Evolutionary conservation across 2,329 filamentous ascomycete species (phyloP).

Genomic region (Aspergillus sp.): DNA sequence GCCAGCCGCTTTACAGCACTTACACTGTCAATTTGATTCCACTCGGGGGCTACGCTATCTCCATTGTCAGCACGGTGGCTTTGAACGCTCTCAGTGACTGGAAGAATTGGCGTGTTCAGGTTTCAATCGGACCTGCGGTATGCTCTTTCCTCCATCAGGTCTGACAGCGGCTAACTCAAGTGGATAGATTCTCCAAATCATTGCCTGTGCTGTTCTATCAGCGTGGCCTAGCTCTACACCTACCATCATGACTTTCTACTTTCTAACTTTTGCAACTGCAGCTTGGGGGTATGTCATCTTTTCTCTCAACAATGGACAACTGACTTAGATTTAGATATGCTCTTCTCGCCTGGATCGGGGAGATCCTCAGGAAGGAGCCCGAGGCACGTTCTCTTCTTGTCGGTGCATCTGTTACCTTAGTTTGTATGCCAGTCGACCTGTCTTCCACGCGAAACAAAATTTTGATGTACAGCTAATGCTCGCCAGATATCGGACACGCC

Average conservation of each 20-base stretch:
- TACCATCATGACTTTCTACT: conserved; percentile 18
- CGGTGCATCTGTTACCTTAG: conserved; percentile 18
- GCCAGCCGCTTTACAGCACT: conserved; percentile 10
- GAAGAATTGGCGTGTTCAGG: conserved; percentile 21
- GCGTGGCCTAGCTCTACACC: conserved; percentile 10
- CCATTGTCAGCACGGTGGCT: conserved; percentile 16
- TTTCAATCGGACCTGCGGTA: conserved; percentile 13
- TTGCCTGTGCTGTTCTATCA: conserved; percentile 7
- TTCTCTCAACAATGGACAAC: too few relatives aligned
- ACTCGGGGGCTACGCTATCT: conserved; percentile 19
- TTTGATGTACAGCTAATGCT: background rate
- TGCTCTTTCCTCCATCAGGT: background rate
- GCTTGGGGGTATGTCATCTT: conserved; percentile 11
- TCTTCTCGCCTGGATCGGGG: conserved; percentile 19
- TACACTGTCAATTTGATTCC: conserved; percentile 22
- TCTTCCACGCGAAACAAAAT: background rate
- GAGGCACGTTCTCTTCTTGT: conserved; percentile 19
- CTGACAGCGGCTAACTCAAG: background rate
- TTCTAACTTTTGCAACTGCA: conserved; percentile 19
- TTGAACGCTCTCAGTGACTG: conserved; percentile 19
- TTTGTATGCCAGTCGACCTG: conserved; percentile 6
- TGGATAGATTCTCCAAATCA: conserved; percentile 6
- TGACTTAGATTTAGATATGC: conserved; percentile 3
- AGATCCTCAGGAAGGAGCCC: conserved; percentile 17
- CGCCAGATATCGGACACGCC: conserved; percentile 17